Conservation (phyloP, 371 early-diverging fungal species). For the Mortierella sp. region DNA sequence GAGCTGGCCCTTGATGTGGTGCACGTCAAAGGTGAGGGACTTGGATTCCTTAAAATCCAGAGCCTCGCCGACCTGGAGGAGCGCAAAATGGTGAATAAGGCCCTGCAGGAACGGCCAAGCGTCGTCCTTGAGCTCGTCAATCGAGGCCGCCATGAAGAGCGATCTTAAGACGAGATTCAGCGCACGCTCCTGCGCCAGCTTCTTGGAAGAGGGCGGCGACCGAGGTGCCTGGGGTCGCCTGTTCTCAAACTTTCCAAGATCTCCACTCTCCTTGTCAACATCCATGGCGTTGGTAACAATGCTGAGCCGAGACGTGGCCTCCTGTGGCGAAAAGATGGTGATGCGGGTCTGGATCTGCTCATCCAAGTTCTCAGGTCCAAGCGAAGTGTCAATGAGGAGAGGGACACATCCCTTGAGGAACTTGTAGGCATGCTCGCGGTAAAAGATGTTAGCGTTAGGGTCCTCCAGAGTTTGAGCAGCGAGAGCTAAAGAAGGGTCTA, state of each 20-base stretch:
- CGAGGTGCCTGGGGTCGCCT: conserved; percentile 35
- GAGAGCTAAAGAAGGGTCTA: conserved; percentile 68
- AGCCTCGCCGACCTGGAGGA: conserved; percentile 79
- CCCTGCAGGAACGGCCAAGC: conserved; percentile 78
- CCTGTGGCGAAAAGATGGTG: conserved; percentile 43
- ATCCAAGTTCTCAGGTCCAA: conserved; percentile 66
- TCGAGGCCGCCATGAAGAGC: conserved; percentile 76
- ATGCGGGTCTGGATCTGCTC: conserved; percentile 59
- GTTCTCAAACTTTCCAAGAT: conserved; percentile 44
- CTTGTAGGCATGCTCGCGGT: conserved; percentile 77
- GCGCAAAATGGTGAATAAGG: conserved; percentile 81
- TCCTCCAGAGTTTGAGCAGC: conserved; percentile 73
- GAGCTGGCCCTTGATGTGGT: conserved; percentile 54
- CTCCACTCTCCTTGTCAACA: conserved; percentile 48
- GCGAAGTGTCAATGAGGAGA: conserved; percentile 79
- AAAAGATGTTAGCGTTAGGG: conserved; percentile 63
- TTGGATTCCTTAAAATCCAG: conserved; percentile 71
- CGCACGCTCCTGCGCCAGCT: conserved; percentile 77
- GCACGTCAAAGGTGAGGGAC: conserved; percentile 41
- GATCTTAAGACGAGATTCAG: conserved; percentile 74
- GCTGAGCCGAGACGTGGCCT: conserved; percentile 21
- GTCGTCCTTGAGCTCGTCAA: conserved; percentile 74
- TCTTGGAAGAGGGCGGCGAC: conserved; percentile 57
- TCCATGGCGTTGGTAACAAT: conserved; percentile 53
- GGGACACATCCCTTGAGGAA: conserved; percentile 80